Percentiles rank a stretch among this genome's conserved stretches.
Conservation (phyloP, 495 filamentous ascomycete genomes). For the Podospora australis region DNA sequence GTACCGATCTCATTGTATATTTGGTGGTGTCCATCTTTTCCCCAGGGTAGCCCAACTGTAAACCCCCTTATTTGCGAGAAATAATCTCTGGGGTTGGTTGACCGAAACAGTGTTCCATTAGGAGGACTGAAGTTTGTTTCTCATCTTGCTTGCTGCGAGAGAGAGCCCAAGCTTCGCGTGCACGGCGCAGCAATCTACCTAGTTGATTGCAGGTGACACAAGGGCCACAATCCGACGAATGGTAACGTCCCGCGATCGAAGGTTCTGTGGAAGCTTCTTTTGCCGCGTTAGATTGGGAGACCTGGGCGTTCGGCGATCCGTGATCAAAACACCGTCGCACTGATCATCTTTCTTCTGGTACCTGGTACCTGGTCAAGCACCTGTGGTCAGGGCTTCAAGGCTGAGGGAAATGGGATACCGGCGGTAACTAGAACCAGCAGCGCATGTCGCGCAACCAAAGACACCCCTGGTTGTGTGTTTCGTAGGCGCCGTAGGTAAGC, state of each 20-base stretch:
- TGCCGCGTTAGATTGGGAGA: neutral
- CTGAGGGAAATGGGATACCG: neutral
- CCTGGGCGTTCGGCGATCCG: conserved; percentile 2
- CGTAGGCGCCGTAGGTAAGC: neutral
- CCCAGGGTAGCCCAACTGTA: no score
- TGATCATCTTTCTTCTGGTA: neutral
- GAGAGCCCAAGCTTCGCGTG: no score
- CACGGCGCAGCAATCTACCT: no score
- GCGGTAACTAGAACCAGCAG: neutral
- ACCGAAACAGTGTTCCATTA: no score
- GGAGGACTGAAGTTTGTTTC: no score
- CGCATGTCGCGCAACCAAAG: neutral
- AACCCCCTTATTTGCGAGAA: no score
- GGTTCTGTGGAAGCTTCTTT: conserved; percentile 6
- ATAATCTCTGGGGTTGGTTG: no score
- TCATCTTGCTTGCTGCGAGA: no score
- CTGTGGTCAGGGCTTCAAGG: conserved; percentile 1
- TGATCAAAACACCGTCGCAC: neutral
- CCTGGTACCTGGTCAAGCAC: conserved; percentile 2
- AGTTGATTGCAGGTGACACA: no score
- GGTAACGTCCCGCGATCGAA: conserved; percentile 11
- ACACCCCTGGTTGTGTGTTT: conserved; percentile 5
- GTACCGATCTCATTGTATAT: neutral
- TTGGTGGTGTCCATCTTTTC: no score
- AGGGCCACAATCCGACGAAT: no score